These are phyloP conservation scores for Wallacemonas rigidus DNA, from an alignment of 208 protist species.

Conservation along the genomic window DNA sequence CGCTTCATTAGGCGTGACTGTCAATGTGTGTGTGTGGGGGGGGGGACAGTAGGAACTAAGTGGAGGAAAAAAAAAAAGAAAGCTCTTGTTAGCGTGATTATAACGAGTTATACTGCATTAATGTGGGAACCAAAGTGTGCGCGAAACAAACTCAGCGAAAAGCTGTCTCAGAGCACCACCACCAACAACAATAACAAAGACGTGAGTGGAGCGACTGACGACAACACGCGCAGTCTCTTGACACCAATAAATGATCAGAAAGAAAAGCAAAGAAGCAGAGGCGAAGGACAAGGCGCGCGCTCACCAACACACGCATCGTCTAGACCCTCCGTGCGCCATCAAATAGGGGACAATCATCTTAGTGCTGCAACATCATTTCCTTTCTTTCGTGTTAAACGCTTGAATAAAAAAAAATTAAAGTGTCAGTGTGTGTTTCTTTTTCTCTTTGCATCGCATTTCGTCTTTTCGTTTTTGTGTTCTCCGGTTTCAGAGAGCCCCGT, in stretches of 20 bases:
- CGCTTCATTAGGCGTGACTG: too few relatives aligned
- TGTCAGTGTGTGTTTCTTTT: not conserved
- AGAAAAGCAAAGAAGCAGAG: too few relatives aligned
- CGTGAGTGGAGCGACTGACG: not conserved
- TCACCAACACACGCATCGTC: too few relatives aligned
- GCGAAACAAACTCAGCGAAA: not conserved
- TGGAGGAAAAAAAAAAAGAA: constrained; percentile 4
- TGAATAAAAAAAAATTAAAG: not conserved
- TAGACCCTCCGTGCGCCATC: too few relatives aligned
- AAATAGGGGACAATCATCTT: too few relatives aligned
- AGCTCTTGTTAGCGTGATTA: constrained; percentile 12
- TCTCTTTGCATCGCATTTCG: too few relatives aligned
- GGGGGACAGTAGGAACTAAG: not conserved
- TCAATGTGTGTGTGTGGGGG: too few relatives aligned
- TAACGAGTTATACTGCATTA: constrained; percentile 4
- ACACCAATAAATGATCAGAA: too few relatives aligned
- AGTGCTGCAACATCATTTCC: not conserved
- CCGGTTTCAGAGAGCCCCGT: too few relatives aligned
- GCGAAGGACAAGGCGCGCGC: too few relatives aligned
- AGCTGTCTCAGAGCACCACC: not conserved
- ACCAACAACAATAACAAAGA: constrained; percentile 2
- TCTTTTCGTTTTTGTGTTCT: constrained; percentile 1
- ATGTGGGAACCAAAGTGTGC: not conserved
- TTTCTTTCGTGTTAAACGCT: not conserved
- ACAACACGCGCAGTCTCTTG: too few relatives aligned